phyloP scores from a whole-genome alignment of 2,329 filamentous ascomycete species.

The Elsinoe ampelina region DNA sequence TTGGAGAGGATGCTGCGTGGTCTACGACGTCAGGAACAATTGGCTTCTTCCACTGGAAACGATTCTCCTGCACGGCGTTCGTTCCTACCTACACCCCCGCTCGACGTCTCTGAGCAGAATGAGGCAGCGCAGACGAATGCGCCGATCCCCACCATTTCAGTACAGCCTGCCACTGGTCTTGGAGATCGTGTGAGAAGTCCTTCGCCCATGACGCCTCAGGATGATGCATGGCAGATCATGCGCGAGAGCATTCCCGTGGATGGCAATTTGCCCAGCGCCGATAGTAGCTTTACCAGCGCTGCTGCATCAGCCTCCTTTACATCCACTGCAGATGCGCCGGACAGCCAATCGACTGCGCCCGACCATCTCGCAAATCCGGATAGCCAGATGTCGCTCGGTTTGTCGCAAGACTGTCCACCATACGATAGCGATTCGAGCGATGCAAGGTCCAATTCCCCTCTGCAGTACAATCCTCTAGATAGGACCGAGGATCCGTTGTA shows the following conservation, averaged over 20 bases:
- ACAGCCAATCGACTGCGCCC: slow-evolving; percentile 29
- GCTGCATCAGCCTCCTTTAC: slow-evolving; percentile 43
- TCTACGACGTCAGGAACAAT: neutral
- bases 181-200: slow-evolving; percentile 77
- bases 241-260: slow-evolving; percentile 73
- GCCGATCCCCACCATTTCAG: neutral
- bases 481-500: too few species aligned
- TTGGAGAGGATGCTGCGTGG: neutral
- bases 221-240: slow-evolving; percentile 68
- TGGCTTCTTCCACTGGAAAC: neutral
- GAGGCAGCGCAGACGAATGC: neutral
- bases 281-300: slow-evolving; percentile 71
- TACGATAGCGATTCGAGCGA: slow-evolving; percentile 42
- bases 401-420: slow-evolving; percentile 17
- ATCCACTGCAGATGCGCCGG: slow-evolving; percentile 27
- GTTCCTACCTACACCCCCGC: slow-evolving; percentile 7
- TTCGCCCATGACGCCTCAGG: slow-evolving; percentile 51
- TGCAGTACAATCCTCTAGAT: neutral
- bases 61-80: neutral
- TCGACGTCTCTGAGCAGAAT: slow-evolving; percentile 3
- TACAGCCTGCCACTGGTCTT: slow-evolving; percentile 43
- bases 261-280: slow-evolving; percentile 65
- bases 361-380: slow-evolving; percentile 19
- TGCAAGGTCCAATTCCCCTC: slow-evolving; percentile 18
- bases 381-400: slow-evolving; percentile 25